Evolutionary conservation across 1,139 yeast species (phyloP).

Genomic region (Geotrichum klebahnii): DNA sequence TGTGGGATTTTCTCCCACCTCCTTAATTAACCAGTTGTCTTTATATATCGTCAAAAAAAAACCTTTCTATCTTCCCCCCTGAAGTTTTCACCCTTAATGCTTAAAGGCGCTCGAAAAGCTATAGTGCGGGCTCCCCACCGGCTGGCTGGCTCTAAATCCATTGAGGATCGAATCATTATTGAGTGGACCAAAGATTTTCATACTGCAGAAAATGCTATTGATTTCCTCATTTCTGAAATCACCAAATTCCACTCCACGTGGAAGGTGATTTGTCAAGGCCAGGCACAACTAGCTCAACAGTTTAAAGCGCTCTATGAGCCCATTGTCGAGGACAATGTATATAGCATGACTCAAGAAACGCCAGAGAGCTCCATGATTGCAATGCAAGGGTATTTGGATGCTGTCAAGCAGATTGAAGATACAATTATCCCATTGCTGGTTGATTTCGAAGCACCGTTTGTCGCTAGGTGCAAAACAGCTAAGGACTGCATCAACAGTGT

Average conservation of each 20-base stretch:
- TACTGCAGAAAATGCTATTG: constrained; percentile 46
- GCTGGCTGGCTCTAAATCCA: constrained; percentile 37
- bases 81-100: no score
- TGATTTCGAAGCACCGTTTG: constrained; percentile 30
- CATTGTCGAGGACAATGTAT: constrained; percentile 41
- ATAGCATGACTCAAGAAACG: constrained; percentile 37
- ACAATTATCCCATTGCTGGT: constrained; percentile 32
- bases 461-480: constrained; percentile 41
- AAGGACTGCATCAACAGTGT: constrained; percentile 42
- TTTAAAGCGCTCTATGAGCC: constrained; percentile 42
- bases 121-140: constrained; percentile 41
- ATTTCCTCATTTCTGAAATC: constrained; percentile 42
- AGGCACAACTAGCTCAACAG: constrained; percentile 32
- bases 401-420: constrained; percentile 27
- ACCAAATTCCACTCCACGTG: constrained; percentile 41
- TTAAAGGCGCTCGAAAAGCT: constrained; percentile 40
- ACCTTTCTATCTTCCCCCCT: no score
- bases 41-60: no score
- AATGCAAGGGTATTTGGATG: constrained; percentile 29
- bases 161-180: constrained; percentile 49
- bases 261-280: constrained; percentile 40
- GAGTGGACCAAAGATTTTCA: constrained; percentile 50
- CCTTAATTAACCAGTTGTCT: no score
- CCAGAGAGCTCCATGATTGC: constrained; percentile 43
- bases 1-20: no score